Conservation (phyloP, 768 basidiomycete species). For the Auriscalpium orientale region DNA sequence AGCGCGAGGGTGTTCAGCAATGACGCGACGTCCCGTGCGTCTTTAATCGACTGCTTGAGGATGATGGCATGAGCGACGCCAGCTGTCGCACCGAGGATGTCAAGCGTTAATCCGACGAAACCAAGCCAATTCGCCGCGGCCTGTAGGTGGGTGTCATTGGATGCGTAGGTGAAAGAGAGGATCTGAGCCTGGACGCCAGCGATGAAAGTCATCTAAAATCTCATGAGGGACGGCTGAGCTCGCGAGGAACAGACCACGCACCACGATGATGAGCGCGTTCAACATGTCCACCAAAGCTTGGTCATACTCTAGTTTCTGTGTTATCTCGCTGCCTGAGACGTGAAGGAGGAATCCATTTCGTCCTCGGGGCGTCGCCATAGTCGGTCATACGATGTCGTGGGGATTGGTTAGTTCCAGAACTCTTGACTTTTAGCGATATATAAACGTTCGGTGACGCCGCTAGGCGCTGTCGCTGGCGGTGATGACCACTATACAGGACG, state of each 20-base stretch:
- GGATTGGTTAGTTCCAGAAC: too few relatives aligned
- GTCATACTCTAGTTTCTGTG: not conserved
- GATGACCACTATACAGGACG: too few relatives aligned
- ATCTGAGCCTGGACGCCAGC: constrained; percentile 13
- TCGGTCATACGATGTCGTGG: too few relatives aligned
- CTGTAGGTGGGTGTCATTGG: not conserved
- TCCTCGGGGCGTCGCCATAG: too few relatives aligned
- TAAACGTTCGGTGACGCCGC: too few relatives aligned
- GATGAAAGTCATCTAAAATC: constrained; percentile 12
- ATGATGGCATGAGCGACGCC: constrained; percentile 10
- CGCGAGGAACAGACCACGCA: not conserved
- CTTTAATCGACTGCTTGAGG: not conserved
- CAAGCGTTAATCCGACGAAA: constrained; percentile 15
- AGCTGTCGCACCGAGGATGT: constrained; percentile 10
- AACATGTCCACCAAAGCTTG: not conserved
- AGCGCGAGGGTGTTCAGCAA: not conserved
- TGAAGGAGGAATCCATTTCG: too few relatives aligned
- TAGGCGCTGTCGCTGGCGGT: too few relatives aligned
- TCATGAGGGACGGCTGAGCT: not conserved
- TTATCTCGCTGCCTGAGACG: too few relatives aligned
- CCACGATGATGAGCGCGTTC: not conserved
- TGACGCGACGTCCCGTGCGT: not conserved
- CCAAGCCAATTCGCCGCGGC: constrained; percentile 8
- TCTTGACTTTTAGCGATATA: too few relatives aligned
- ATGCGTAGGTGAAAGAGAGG: not conserved